These are phyloP conservation scores for Solanum corneliomulleri DNA, from an alignment of 257 asterid genomes.

Conservation along the genomic window DNA sequence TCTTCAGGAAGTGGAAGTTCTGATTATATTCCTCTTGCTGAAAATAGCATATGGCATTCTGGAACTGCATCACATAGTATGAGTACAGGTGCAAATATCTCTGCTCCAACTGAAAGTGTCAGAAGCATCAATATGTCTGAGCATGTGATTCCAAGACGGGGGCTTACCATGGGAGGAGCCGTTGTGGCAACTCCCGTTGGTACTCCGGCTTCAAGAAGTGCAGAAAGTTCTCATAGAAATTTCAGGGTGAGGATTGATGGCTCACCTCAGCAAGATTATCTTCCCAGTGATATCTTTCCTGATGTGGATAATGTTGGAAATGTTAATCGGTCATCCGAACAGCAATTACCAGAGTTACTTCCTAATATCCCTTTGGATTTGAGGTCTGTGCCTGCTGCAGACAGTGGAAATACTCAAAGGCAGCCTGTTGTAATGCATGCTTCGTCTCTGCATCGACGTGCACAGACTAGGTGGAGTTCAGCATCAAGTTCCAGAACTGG, in stretches of 20 bases:
- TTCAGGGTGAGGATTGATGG: constrained; percentile 49
- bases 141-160: constrained; percentile 48
- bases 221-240: constrained; percentile 47
- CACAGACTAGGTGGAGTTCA: constrained; percentile 1
- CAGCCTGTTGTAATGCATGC: background rate
- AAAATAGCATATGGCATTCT: constrained; percentile 36
- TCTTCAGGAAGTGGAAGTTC: constrained; percentile 62
- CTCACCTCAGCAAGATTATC: constrained; percentile 37
- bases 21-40: constrained; percentile 27
- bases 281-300: constrained; percentile 10
- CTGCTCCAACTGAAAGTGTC: constrained; percentile 22
- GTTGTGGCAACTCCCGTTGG: constrained; percentile 24
- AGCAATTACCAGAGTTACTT: constrained; percentile 28
- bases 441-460: background rate
- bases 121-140: constrained; percentile 20
- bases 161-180: constrained; percentile 41
- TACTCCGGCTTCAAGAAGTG: constrained; percentile 15
- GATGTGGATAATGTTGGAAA: constrained; percentile 22
- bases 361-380: constrained; percentile 12
- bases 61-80: constrained; percentile 11
- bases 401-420: background rate
- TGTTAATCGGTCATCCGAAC: constrained; percentile 26
- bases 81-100: constrained; percentile 9
- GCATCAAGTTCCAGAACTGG: constrained; percentile 2
- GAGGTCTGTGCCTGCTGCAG: background rate